Base-by-base conservation (phyloP, 345 rosid genomes). In the Cardamine occulta region DNA sequence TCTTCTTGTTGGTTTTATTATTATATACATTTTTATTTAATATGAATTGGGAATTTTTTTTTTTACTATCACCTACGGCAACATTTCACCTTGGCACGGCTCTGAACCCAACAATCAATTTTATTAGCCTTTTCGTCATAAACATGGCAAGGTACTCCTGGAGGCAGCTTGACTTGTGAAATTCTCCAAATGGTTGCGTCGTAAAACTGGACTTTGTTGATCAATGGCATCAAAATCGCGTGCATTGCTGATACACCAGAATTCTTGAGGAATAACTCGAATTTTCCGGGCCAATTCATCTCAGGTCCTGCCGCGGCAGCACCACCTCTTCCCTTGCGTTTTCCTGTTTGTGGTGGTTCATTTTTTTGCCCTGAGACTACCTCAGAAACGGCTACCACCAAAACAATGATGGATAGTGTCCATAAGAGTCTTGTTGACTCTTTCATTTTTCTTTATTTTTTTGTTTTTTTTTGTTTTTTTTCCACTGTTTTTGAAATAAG, bases 221-320 rank as follows among this genome's bases (percentile, higher is more conserved):
- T 69, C 45, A 81, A 66, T 2, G 95, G 96, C 68, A 95, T 75
- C 68, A 92, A 77, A 21, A 88, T 82, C 14, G 87, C 35, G 75
- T 95, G 97, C 97, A 92, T 94, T 1, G 93, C 93, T 0, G 96
- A 92, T 12, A 92, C 91, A 0, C 99, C 97, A 1, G 97, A 83
- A 21, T 74, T 90, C 6, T 73, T 19, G 0, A 82, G 23, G 35
- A 84, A 83, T 7, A 92, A 4, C 79, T 88, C 88, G 93, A 93
- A 90, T 19, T 57, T 23, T 1, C 97, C 98, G 0, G 70, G 80
- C 63, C 70, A 85, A 4, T 70, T 64, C 66, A 45, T 77, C 54
- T 67, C 68, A 13, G 26, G 34, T 19, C 56, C 79, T 29, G 28
- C 18, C 0, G 37, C 21, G 2, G 9, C 26, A 8, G 12, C 39